phyloP scores from a whole-genome alignment of 192 early-diverging fungal genomes.

The Radiomyces spectabilis region DNA sequence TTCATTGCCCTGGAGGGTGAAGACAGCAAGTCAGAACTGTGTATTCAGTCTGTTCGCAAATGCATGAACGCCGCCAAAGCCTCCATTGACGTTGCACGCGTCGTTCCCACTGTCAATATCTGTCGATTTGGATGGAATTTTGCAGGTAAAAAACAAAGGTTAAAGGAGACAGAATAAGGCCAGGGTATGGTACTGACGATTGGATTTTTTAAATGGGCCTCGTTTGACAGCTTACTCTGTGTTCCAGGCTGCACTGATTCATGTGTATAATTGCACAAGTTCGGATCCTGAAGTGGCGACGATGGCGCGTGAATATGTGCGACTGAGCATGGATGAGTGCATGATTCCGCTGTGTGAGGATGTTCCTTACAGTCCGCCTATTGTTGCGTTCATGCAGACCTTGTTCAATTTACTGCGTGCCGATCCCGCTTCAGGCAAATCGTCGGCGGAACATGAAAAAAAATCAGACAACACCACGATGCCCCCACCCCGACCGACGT shows the following conservation, averaged over 20 bases:
- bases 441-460: too few relatives aligned
- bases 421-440: not conserved
- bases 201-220: not conserved
- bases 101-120: not conserved
- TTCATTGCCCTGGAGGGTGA: conserved; percentile 14
- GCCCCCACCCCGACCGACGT: not conserved
- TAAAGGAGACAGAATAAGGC: not conserved
- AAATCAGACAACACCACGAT: not conserved
- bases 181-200: not conserved
- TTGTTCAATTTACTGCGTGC: conserved; percentile 3
- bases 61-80: conserved; percentile 15
- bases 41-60: not conserved
- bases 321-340: conserved; percentile 17
- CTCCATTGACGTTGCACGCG: conserved; percentile 11
- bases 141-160: conserved; percentile 6
- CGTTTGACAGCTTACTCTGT: conserved; percentile 15
- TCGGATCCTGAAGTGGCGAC: conserved; percentile 1
- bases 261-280: conserved; percentile 22
- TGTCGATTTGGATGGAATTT: conserved; percentile 22
- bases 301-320: conserved; percentile 10
- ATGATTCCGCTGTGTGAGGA: conserved; percentile 6
- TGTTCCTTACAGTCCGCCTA: conserved; percentile 9
- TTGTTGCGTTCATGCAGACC: conserved; percentile 2
- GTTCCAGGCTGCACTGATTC: conserved; percentile 19
- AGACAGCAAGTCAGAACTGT: not conserved